Base-by-base conservation (phyloP, 257 asterid species). In the Solanum appendiculatum region DNA sequence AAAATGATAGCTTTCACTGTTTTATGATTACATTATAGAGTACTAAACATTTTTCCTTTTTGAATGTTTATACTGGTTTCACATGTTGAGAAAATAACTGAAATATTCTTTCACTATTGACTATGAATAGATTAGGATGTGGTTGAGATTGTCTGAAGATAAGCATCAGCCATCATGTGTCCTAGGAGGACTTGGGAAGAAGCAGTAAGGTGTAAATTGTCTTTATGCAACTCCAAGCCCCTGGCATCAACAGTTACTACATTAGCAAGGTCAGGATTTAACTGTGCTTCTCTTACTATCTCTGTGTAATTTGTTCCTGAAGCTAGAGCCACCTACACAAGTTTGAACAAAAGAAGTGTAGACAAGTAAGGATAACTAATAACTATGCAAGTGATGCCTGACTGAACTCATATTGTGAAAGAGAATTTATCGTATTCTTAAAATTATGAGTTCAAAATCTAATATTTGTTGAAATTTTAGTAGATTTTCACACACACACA, bases 221-320 rank as follows among this genome's bases (percentile, higher is more conserved):
- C 94, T 6, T 88, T 88, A 27, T 84, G 54, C 87, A 90, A 36
- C 70, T 75, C 78, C 44, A 87, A 27, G 10, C 92, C 92, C 87
- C 72, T 88, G 8, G 93, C 92, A 87, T 92, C 94, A 9, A 92
- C 92, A 44, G 68, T 58, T 34, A 29, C 68, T 54, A 89, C 87
- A 70, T 89, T 88, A 6, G 86, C 86, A 46, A 90, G 90, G 11
- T 86, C 54, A 14, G 73, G 82, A 77, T 85, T 89, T 86, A 88
- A 27, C 64, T 92, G 92, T 29, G 89, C 88, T 70, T 88, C 68
- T 83, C 93, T 89, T 54, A 92, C 87, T 34, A 20, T 72, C 23
- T 88, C 91, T 6, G 82, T 39, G 51, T 70, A 89, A 21, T 75
- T 91, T 69, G 66, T 54, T 5, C 89, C 91, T 11, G 91, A 84